Percentiles rank a stretch among this genome's conserved stretches.
phyloP scores from a whole-genome alignment of 1,284 basidiomycete genomes.

The Quambalaria eucalypti region DNA sequence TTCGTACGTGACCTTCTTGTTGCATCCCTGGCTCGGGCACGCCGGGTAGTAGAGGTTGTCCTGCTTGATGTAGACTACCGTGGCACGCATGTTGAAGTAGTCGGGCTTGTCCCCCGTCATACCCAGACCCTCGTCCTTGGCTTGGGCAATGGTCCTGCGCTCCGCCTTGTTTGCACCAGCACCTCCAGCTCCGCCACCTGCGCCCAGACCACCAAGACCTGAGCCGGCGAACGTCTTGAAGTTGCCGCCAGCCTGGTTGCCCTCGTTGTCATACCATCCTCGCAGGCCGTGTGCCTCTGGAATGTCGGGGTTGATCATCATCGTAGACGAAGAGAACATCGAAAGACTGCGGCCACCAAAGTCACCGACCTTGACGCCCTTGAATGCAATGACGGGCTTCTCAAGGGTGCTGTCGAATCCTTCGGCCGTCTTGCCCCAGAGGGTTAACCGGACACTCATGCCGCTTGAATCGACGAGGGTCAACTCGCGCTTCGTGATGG shows the following conservation, averaged over 20 bases:
- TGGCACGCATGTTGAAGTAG: conserved; percentile 71
- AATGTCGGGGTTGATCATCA: conserved; percentile 70
- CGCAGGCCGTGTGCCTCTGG: conserved; percentile 72
- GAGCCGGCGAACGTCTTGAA: conserved; percentile 50
- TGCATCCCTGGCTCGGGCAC: conserved; percentile 71
- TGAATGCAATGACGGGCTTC: conserved; percentile 61
- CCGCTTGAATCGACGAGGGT: conserved; percentile 76
- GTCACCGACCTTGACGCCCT: conserved; percentile 87
- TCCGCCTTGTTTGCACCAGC: conserved; percentile 20
- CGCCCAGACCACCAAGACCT: conserved; percentile 16
- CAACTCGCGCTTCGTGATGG: conserved; percentile 42
- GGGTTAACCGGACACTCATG: conserved; percentile 72
- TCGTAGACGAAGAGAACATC: conserved; percentile 56
- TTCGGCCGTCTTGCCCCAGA: conserved; percentile 95
- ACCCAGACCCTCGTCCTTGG: conserved; percentile 71
- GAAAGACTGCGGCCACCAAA: conserved; percentile 73
- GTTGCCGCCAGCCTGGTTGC: conserved; percentile 15
- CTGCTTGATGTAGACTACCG: conserved; percentile 77
- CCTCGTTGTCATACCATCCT: conserved; percentile 64
- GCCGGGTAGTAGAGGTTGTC: conserved; percentile 85
- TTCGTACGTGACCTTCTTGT: conserved; percentile 77
- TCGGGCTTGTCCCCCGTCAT: conserved; percentile 67
- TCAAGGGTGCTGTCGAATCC: conserved; percentile 53
- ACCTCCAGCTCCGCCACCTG: conserved; percentile 47
- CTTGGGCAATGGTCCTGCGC: conserved; percentile 63